These are phyloP conservation scores for Petunia hybrid DNA, from an alignment of 305 asterid genomes.

Conservation along the genomic window DNA sequence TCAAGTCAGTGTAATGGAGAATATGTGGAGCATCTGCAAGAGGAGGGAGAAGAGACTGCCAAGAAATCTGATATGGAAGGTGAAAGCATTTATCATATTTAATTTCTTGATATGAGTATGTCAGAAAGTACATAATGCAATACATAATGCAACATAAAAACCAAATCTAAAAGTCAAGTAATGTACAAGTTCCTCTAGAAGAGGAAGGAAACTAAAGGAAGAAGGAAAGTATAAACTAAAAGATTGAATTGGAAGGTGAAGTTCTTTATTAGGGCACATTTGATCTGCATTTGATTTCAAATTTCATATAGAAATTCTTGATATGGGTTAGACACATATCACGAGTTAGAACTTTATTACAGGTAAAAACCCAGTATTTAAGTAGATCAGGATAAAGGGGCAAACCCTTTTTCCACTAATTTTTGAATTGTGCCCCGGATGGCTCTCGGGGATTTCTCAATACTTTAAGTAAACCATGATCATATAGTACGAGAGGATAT, in stretches of 20 bases:
- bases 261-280: neutral
- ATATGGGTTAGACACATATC: too few relatives aligned
- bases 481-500: neutral
- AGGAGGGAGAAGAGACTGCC: neutral
- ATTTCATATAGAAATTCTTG: too few relatives aligned
- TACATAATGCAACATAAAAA: constrained; percentile 13
- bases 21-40: neutral
- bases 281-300: neutral
- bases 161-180: neutral
- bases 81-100: neutral
- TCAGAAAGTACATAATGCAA: neutral
- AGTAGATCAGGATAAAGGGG: too few relatives aligned
- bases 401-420: too few relatives aligned
- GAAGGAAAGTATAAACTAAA: too few relatives aligned
- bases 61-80: neutral
- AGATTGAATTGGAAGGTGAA: neutral
- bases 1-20: constrained; percentile 21
- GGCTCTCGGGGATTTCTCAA: too few relatives aligned
- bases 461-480: neutral
- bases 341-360: too few relatives aligned
- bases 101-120: constrained; percentile 1
- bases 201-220: too few relatives aligned
- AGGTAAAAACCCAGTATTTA: too few relatives aligned
- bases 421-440: too few relatives aligned
- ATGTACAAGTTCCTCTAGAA: too few relatives aligned